These are phyloP conservation scores for Apostasia ramifera DNA, from an alignment of 106 monocot species.

Conservation along the genomic window DNA sequence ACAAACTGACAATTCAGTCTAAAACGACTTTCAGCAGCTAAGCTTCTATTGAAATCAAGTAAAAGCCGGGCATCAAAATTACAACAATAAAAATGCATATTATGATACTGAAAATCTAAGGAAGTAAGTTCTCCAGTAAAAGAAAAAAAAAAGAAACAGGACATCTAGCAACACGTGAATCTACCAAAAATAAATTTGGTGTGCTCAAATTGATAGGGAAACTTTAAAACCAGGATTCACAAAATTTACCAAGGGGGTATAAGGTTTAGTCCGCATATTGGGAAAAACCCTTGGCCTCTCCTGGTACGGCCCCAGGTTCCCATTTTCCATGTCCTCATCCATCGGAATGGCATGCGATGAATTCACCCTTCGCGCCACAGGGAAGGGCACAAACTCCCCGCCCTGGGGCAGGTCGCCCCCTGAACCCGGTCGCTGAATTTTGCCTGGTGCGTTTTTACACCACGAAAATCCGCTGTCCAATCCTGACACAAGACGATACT, in stretches of 20 bases:
- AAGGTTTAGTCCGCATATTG: constrained; percentile 64
- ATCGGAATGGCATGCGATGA: constrained; percentile 61
- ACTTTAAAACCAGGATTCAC: background rate
- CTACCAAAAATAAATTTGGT: background rate
- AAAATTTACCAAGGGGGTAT: constrained; percentile 56
- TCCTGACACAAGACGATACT: background rate
- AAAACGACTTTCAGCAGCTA: no score
- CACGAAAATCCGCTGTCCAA: background rate
- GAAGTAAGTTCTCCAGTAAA: no score
- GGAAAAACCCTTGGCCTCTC: constrained; percentile 77
- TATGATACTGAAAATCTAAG: no score
- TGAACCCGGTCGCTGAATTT: constrained; percentile 85
- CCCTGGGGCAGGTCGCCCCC: constrained; percentile 87
- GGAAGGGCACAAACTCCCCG: constrained; percentile 78
- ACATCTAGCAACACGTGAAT: background rate
- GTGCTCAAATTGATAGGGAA: background rate
- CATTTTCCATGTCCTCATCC: constrained; percentile 90
- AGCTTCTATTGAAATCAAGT: no score
- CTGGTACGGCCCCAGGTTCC: constrained; percentile 35
- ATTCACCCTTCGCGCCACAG: constrained; percentile 66
- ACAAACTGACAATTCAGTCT: no score
- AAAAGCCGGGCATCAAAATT: no score
- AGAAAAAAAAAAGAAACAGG: background rate
- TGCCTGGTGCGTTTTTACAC: constrained; percentile 23
- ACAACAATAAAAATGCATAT: no score